Evolutionary conservation across 768 basidiomycete species (phyloP).

Genomic region (Phylloporus sp.): DNA sequence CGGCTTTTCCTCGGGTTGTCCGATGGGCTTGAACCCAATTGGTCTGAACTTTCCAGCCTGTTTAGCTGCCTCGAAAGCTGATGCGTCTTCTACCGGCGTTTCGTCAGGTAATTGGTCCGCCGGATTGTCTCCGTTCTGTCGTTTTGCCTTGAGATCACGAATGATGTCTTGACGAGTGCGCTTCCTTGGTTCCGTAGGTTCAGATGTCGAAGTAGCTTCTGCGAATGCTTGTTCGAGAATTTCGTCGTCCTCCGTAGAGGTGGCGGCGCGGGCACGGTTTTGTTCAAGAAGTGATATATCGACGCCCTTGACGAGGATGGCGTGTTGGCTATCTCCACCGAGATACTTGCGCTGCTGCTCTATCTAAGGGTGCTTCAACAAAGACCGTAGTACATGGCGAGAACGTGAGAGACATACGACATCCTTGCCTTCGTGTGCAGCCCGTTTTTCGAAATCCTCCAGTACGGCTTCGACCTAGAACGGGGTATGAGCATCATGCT

Average conservation of each 20-base stretch:
- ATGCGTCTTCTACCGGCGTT: conserved; percentile 13
- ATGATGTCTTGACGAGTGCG: conserved; percentile 77
- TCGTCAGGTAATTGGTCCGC: conserved; percentile 10
- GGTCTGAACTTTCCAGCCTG: conserved; percentile 43
- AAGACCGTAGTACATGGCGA: background rate
- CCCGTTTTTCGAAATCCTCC: conserved; percentile 72
- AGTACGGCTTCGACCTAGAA: conserved; percentile 70
- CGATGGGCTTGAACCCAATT: conserved; percentile 63
- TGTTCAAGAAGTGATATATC: conserved; percentile 84
- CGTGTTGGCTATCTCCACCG: conserved; percentile 81
- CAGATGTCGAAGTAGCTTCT: conserved; percentile 35
- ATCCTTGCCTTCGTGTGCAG: conserved; percentile 53
- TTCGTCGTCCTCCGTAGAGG: conserved; percentile 69
- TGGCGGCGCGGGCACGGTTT: conserved; percentile 60
- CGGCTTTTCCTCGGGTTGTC: conserved; percentile 38
- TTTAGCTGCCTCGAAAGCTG: conserved; percentile 35
- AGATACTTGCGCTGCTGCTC: conserved; percentile 73
- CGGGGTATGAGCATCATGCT: background rate
- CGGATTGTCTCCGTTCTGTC: conserved; percentile 27
- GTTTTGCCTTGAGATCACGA: conserved; percentile 63
- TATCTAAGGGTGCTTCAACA: conserved; percentile 40
- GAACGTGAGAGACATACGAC: conserved; percentile 40
- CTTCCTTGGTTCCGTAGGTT: conserved; percentile 44
- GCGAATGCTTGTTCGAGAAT: conserved; percentile 71
- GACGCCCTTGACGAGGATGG: conserved; percentile 84